Evolutionary conservation across 1,139 yeast species (phyloP).

Genomic region (Pichia sp.): DNA sequence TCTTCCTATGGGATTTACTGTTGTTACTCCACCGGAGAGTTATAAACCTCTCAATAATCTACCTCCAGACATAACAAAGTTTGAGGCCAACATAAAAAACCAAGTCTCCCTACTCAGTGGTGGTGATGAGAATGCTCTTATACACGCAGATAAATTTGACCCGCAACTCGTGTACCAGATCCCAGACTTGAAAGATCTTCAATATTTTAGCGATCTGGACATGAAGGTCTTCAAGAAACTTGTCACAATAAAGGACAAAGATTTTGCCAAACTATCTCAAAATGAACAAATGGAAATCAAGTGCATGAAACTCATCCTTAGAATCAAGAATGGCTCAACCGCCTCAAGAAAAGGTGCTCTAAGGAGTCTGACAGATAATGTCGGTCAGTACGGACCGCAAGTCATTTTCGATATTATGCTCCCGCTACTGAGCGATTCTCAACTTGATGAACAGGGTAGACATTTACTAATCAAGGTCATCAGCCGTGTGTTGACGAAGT

Average conservation of each 20-base stretch:
- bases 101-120: no score
- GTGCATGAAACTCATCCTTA: slow-evolving; percentile 57
- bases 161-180: slow-evolving; percentile 45
- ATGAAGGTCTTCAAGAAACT: slow-evolving; percentile 64
- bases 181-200: slow-evolving; percentile 58
- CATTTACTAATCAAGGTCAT: slow-evolving; percentile 73
- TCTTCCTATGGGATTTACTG: slow-evolving; percentile 49
- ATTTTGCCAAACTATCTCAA: slow-evolving; percentile 32
- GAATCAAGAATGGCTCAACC: slow-evolving; percentile 74
- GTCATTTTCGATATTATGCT: slow-evolving; percentile 60
- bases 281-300: slow-evolving; percentile 56
- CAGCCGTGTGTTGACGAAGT: slow-evolving; percentile 58
- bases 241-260: slow-evolving; percentile 32
- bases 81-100: slow-evolving; percentile 19
- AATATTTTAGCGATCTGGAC: slow-evolving; percentile 67
- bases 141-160: slow-evolving; percentile 20
- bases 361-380: slow-evolving; percentile 58
- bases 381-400: slow-evolving; percentile 62
- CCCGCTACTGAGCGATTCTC: slow-evolving; percentile 67
- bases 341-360: slow-evolving; percentile 62
- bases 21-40: slow-evolving; percentile 41
- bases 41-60: slow-evolving; percentile 32
- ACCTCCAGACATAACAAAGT: slow-evolving; percentile 32
- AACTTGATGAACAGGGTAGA: slow-evolving; percentile 75
- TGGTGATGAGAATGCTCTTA: slow-evolving; percentile 20